These are phyloP conservation scores for Panicum virgatum DNA, from an alignment of 202 grass and related monocot genomes.

Conservation along the genomic window DNA sequence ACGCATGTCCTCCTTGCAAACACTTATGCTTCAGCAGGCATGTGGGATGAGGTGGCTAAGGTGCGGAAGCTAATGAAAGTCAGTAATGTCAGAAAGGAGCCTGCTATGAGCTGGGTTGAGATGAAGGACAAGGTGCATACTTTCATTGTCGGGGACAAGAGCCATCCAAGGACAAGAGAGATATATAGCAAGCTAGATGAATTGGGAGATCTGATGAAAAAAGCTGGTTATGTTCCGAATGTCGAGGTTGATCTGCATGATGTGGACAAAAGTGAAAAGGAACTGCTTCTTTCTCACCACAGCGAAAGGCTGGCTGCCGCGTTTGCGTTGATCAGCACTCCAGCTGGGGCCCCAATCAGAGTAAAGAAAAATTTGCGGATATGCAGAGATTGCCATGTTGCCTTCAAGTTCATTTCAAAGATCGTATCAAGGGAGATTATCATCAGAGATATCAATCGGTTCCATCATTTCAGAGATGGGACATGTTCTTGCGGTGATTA, in stretches of 20 bases:
- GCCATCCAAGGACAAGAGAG: slow-evolving; percentile 58
- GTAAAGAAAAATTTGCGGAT: slow-evolving; percentile 83
- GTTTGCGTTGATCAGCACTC: slow-evolving; percentile 64
- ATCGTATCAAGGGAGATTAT: slow-evolving; percentile 80
- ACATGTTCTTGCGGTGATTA: slow-evolving; percentile 86
- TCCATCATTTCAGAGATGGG: slow-evolving; percentile 88
- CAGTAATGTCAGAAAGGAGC: slow-evolving; percentile 71
- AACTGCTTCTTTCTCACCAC: slow-evolving; percentile 85
- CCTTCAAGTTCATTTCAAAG: slow-evolving; percentile 70
- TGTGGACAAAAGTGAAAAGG: slow-evolving; percentile 65
- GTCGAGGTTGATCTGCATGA: slow-evolving; percentile 75
- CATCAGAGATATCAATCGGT: slow-evolving; percentile 73
- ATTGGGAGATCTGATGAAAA: slow-evolving; percentile 72
- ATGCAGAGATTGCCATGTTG: slow-evolving; percentile 80
- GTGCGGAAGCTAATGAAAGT: slow-evolving; percentile 77
- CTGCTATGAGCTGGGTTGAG: slow-evolving; percentile 95
- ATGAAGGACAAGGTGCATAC: slow-evolving; percentile 80
- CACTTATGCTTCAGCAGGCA: slow-evolving; percentile 77
- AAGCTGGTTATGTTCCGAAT: slow-evolving; percentile 71
- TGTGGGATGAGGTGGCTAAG: slow-evolving; percentile 73
- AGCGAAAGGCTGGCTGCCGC: slow-evolving; percentile 69
- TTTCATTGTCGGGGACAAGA: slow-evolving; percentile 84
- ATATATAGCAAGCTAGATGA: slow-evolving; percentile 90
- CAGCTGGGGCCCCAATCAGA: slow-evolving; percentile 63
- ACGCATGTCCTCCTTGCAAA: slow-evolving; percentile 87